Conservation (phyloP, 208 protist genomes). For the Acanthamoeba triangularis region DNA sequence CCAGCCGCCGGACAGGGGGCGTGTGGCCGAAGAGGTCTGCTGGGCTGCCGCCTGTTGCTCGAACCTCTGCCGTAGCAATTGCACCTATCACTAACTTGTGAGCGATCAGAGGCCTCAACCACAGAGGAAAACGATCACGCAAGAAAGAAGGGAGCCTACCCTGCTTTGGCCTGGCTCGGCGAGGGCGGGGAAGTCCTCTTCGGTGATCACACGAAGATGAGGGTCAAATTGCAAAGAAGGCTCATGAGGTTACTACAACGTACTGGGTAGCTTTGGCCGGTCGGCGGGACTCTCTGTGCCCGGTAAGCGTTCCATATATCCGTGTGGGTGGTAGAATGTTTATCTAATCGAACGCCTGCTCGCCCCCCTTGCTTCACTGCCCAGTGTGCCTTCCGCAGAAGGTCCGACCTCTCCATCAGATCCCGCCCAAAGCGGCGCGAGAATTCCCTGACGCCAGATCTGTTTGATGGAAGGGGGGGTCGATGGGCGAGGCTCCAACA, state of each 20-base stretch:
- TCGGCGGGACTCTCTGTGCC: too few species aligned
- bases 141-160: background rate
- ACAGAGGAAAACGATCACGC: background rate
- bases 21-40: background rate
- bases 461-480: background rate
- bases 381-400: background rate
- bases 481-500: too few species aligned
- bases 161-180: background rate
- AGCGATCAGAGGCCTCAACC: background rate
- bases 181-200: conserved; percentile 2
- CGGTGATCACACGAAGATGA: background rate
- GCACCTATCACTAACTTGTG: background rate
- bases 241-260: too few species aligned
- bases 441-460: background rate
- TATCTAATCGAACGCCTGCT: too few species aligned
- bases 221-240: too few species aligned
- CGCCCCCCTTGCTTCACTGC: too few species aligned
- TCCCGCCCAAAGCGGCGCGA: background rate
- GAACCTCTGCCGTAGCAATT: conserved; percentile 4
- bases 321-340: too few species aligned
- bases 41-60: background rate
- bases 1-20: background rate
- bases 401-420: background rate
- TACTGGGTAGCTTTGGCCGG: too few species aligned
- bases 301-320: too few species aligned